phyloP scores from a whole-genome alignment of 2,329 filamentous ascomycete genomes.

The Blastomyces percursus region DNA sequence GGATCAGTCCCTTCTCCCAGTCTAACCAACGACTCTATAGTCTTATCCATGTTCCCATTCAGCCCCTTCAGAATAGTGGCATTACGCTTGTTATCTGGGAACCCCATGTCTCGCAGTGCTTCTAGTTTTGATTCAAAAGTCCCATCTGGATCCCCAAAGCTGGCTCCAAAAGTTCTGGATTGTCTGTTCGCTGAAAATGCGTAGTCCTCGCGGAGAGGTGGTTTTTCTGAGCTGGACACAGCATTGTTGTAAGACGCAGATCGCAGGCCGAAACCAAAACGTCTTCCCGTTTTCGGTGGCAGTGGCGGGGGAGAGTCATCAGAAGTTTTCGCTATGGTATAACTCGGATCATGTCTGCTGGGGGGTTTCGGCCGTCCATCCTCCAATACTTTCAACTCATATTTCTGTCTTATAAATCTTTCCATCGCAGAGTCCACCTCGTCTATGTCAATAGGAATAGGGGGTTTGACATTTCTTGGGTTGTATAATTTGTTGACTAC shows the following conservation, averaged over 20 bases:
- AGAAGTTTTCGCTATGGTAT: slow-evolving; percentile 40
- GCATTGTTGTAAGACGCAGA: slow-evolving; percentile 62
- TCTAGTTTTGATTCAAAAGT: slow-evolving; percentile 62
- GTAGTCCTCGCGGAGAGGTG: slow-evolving; percentile 21
- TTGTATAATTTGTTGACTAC: slow-evolving; percentile 85
- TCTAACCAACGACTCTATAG: slow-evolving; percentile 73
- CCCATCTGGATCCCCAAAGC: slow-evolving; percentile 42
- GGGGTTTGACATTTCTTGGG: slow-evolving; percentile 66
- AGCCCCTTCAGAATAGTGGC: slow-evolving; percentile 69
- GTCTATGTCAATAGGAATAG: slow-evolving; percentile 80
- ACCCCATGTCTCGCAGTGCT: slow-evolving; percentile 81
- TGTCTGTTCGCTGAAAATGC: slow-evolving; percentile 49
- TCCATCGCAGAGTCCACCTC: slow-evolving; percentile 93
- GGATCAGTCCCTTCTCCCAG: slow-evolving; percentile 58
- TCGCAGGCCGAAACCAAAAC: slow-evolving; percentile 54
- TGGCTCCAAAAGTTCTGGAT: slow-evolving; percentile 46
- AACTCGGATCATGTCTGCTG: slow-evolving; percentile 46
- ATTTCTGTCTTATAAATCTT: slow-evolving; percentile 88
- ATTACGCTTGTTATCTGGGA: slow-evolving; percentile 72
- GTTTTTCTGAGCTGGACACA: slow-evolving; percentile 50
- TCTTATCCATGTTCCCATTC: slow-evolving; percentile 72
- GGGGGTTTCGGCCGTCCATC: slow-evolving; percentile 35
- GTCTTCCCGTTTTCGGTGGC: slow-evolving; percentile 48
- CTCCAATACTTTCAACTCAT: slow-evolving; percentile 55
- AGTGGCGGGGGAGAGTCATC: slow-evolving; percentile 43